Base-by-base conservation (phyloP, 2,329 filamentous ascomycete species). In the Clathrospora elynae region DNA sequence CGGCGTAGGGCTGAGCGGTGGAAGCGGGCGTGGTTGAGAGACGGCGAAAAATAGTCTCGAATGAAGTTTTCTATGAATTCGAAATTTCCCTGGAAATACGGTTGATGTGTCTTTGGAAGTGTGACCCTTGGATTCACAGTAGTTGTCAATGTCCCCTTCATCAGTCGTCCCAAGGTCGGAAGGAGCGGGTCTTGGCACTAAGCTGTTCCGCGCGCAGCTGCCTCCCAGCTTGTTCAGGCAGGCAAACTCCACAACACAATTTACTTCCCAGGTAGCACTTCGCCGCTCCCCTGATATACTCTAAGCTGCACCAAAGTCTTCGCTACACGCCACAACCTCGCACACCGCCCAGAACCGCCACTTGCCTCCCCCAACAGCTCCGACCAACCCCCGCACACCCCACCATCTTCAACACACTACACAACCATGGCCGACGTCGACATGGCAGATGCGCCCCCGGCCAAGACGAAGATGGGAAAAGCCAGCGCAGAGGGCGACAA, bases 351-450 rank as follows among this genome's bases (percentile, higher is more conserved):
- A 13, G 18, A 13, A 24, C 36, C 40, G 35, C 35, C 12, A 28
- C 20, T 20, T 32, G 17, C 32, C 31, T 17, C 22, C 30, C 13
- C 26, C 31, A n/a, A 6, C 33, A 47, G 36, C 42, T 45, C 26
- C 36, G 17, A 43, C 26, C 41, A 43, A 23, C 54, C 54, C 50
- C 59, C 58, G 40, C 53, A 51, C 25, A 39, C 49, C 53, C 51
- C 56, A 51, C 51, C 51, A 52, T n/a, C 41, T 39, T 39, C 44
- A 41, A 49, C 44, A 45, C 47, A 57, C 35, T 34, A 42, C 35
- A 34, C 41, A 49, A 71, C 30, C 52, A 97, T 97, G 93, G 88
- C 91, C 46, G 93, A 99, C 74, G 86, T 97, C 35, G 90, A 96
- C 66, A 97, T 97, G 93, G 87, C 88, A 40, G 93, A 97, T 72